A percentile compares a stretch with the other conserved stretches of the same genome.
Conservation (phyloP, 768 basidiomycete genomes). For the Mycena venus region DNA sequence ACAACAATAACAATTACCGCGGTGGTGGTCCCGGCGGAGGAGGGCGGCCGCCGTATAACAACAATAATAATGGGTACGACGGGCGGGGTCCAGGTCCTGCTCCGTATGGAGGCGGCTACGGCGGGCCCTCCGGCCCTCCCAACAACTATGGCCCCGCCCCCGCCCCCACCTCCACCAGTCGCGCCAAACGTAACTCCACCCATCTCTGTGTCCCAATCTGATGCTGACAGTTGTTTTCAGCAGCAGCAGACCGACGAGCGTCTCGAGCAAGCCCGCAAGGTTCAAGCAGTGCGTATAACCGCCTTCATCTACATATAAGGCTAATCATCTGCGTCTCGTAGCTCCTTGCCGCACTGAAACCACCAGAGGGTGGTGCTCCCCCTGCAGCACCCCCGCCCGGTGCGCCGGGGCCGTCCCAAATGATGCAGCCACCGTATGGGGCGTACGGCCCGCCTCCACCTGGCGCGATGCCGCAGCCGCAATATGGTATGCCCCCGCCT, state of each 20-base stretch:
- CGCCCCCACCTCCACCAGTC: slow-evolving; percentile 42
- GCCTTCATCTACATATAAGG: neutral
- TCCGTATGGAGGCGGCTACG: slow-evolving; percentile 22
- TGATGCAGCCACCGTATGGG: slow-evolving; percentile 50
- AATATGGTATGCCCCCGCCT: slow-evolving; percentile 25
- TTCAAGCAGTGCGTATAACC: slow-evolving; percentile 72
- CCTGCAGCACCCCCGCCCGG: slow-evolving; percentile 45
- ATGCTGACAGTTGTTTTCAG: neutral
- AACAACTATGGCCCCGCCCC: slow-evolving; percentile 27
- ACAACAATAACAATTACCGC: slow-evolving; percentile 40
- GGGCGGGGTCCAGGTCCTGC: slow-evolving; percentile 48
- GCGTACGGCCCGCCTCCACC: slow-evolving; percentile 37
- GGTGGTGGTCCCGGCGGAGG: slow-evolving; percentile 48
- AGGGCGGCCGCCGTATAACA: slow-evolving; percentile 42
- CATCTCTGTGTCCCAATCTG: neutral
- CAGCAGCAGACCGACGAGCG: slow-evolving; percentile 77
- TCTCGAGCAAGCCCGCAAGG: slow-evolving; percentile 88
- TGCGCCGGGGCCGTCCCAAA: slow-evolving; percentile 34
- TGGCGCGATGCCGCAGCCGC: slow-evolving; percentile 35
- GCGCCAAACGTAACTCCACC: neutral
- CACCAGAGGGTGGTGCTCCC: slow-evolving; percentile 61
- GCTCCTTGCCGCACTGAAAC: slow-evolving; percentile 85
- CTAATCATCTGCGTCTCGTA: slow-evolving; percentile 35
- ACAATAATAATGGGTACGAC: slow-evolving; percentile 53
- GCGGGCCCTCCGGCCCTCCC: neutral